Evolutionary conservation across 305 asterid species (phyloP).

Genomic region (Nicotiana rustica): DNA sequence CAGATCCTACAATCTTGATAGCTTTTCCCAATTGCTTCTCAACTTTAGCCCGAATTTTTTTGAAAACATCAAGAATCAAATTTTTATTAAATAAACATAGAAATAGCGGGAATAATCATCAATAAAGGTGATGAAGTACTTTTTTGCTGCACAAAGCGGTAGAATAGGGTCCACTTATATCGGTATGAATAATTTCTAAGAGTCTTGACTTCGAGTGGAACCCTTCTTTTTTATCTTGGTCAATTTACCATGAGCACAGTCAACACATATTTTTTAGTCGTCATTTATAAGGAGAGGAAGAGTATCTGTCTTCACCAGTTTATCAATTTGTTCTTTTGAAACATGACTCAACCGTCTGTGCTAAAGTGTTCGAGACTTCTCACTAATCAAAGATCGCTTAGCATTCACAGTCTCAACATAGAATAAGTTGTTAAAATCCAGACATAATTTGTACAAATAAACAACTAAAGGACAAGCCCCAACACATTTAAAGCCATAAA

Average conservation of each 20-base stretch:
- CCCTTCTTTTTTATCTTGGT: slow-evolving; percentile 12
- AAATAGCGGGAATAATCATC: slow-evolving; percentile 18
- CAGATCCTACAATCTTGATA: no score
- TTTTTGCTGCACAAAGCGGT: slow-evolving; percentile 10
- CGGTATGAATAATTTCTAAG: slow-evolving; percentile 4
- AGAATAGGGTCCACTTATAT: neutral
- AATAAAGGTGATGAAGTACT: slow-evolving; percentile 16
- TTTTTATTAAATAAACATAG: slow-evolving; percentile 5
- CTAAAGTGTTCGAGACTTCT: neutral
- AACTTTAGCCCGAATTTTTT: neutral
- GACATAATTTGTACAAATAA: no score
- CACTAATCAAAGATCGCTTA: neutral
- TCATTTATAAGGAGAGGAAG: slow-evolving; percentile 7
- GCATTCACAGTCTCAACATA: neutral
- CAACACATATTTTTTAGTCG: neutral
- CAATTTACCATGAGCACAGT: neutral
- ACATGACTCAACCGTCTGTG: slow-evolving; percentile 19
- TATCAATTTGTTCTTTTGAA: slow-evolving; percentile 27
- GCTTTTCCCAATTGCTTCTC: neutral
- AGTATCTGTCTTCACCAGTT: neutral
- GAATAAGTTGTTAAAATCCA: neutral
- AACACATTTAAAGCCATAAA: no score
- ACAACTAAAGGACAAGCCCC: no score
- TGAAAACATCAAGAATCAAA: neutral
- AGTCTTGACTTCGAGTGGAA: neutral